A percentile compares a stretch with the other conserved stretches of the same genome.
Conservation (phyloP, 495 filamentous ascomycete species). For the Penicillium steckii region DNA sequence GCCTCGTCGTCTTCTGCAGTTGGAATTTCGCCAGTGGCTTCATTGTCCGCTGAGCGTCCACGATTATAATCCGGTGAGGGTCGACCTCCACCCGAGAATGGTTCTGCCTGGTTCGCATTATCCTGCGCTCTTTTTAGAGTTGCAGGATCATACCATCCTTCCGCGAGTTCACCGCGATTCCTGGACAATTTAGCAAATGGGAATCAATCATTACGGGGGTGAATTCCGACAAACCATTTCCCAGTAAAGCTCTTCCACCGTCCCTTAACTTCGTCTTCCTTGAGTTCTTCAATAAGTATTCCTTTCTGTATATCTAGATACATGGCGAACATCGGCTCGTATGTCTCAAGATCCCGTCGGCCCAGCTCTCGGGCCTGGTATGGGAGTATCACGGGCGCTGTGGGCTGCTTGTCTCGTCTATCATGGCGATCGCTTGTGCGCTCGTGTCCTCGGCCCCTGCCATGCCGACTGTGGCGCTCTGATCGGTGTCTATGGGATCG, state of each 20-base stretch:
- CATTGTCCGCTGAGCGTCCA: constrained; percentile 9
- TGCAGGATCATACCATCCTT: constrained; percentile 88
- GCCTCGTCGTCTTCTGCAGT: constrained; percentile 42
- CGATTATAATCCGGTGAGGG: constrained; percentile 29
- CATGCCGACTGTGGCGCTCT: constrained; percentile 20
- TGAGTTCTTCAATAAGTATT: constrained; percentile 59
- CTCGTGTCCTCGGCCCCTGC: neutral
- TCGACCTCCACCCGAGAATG: constrained; percentile 5
- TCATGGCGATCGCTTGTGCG: constrained; percentile 13
- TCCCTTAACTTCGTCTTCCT: constrained; percentile 69
- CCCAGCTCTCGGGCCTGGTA: constrained; percentile 57
- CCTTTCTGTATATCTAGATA: constrained; percentile 92
- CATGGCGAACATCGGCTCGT: constrained; percentile 72
- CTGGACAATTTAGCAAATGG: constrained; percentile 39
- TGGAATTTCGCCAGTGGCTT: constrained; percentile 8
- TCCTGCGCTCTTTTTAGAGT: constrained; percentile 53
- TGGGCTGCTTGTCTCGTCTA: neutral
- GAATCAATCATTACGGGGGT: neutral
- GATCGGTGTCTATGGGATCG: constrained; percentile 24
- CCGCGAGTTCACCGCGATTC: constrained; percentile 89
- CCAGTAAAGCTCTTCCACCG: constrained; percentile 91
- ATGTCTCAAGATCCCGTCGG: constrained; percentile 60
- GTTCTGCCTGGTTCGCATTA: constrained; percentile 13
- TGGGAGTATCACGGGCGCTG: constrained; percentile 2
- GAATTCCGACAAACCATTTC: constrained; percentile 68